Evolutionary conservation across 1,284 basidiomycete species (phyloP), one percentile per base, ranked within the genome.

Genomic region (Austroboletus niveus): DNA sequence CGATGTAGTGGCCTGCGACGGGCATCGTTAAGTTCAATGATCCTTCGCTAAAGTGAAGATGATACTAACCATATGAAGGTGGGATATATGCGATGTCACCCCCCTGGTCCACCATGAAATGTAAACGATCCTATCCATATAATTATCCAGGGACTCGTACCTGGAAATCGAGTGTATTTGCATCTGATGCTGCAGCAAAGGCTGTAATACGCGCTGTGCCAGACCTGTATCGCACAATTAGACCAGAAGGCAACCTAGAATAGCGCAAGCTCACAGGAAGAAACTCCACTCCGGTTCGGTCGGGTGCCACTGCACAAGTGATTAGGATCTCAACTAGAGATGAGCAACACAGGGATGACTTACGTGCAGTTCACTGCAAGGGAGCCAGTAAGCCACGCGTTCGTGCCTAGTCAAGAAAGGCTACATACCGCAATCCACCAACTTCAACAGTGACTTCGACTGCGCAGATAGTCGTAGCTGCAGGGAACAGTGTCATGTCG

Each of bases 71-170:
- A 46, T 68, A 80, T 7, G 78, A 75, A 7, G 77, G 69, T 1
- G 79, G 79, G 9, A 82, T 67, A 55, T 82, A 82, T 29, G 79
- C 82, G 22, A 84, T 70, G 60, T 87, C 84, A 8, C 84, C 83
- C 8, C 77, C 69, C 75, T 84, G 46, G 17, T 42, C 31, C 1
- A 45, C 46, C 20, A 29, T 8, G 5, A 17, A 51, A 41, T 40
- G 4, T 36, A 31, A 53, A 36, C 49, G 20, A 14, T 40, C 47
- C 15, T 27, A 42, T 30, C 14, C 0, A 49, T 30, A n/a, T 20
- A 15, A 5, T 51, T 29, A 20, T 30, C 17, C 5, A n/a, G 5
- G 2, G 34, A 34, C 2, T 54, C 64, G 41, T 53, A 70, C 73
- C 58, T 72, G 68, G 59, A 76, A 77, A 56, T 80, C 69, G 48